Conservation (phyloP, 73 alveolate genomes). For the Paramecium primaurelia region DNA sequence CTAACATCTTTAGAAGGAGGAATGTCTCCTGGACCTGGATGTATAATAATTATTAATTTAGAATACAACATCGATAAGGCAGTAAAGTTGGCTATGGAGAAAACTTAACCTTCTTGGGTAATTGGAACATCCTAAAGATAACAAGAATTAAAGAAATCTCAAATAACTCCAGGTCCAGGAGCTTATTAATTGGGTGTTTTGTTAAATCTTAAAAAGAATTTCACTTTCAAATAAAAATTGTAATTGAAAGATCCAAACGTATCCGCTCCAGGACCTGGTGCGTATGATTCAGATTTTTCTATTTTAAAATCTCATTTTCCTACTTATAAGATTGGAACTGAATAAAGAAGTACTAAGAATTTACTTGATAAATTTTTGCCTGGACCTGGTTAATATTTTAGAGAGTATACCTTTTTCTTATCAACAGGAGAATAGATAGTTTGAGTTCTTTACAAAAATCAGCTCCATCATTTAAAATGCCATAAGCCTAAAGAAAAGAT, state of each 20-base stretch:
- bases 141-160: neutral
- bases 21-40: constrained; percentile 25
- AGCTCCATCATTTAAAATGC: constrained; percentile 40
- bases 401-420: neutral
- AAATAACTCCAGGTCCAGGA: neutral
- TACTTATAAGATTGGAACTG: neutral
- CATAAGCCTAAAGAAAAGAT: constrained; percentile 16
- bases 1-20: neutral
- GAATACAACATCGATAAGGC: neutral
- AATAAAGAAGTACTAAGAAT: neutral
- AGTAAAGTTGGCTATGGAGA: neutral
- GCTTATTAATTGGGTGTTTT: neutral
- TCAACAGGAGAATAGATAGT: neutral
- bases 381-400: constrained; percentile 41
- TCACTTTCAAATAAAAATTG: neutral
- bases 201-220: neutral
- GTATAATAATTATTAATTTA: neutral
- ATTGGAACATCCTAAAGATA: neutral
- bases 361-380: neutral
- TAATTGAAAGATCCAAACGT: neutral
- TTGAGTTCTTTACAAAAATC: constrained; percentile 37
- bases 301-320: neutral
- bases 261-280: neutral
- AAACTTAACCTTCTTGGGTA: neutral
- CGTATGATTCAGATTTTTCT: neutral